Percentiles rank a stretch among this genome's conserved stretches.
These are phyloP conservation scores for Paraphaeosphaeria minitans DNA, from an alignment of 2,329 filamentous ascomycete genomes.

Conservation along the genomic window DNA sequence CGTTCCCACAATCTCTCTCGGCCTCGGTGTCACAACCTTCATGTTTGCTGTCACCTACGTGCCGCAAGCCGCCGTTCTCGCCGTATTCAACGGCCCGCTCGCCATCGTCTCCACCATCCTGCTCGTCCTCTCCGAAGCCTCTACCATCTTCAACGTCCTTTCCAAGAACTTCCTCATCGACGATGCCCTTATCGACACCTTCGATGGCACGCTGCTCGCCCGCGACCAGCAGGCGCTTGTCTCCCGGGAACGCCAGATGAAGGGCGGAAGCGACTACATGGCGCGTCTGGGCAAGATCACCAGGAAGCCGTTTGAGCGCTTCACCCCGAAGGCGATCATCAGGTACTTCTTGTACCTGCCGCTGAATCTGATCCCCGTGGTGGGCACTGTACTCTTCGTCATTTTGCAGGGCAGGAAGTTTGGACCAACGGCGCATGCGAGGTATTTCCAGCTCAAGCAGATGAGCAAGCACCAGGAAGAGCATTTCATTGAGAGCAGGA, in stretches of 20 bases:
- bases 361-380: constrained; percentile 88
- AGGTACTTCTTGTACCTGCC: constrained; percentile 85
- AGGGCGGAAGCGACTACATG: constrained; percentile 58
- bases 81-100: constrained; percentile 83
- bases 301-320: constrained; percentile 60
- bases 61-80: constrained; percentile 80
- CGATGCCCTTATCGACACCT: constrained; percentile 84
- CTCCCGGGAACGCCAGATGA: constrained; percentile 74
- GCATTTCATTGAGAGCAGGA: constrained; percentile 71
- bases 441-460: constrained; percentile 92
- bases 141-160: constrained; percentile 58
- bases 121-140: constrained; percentile 62
- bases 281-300: constrained; percentile 62
- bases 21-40: constrained; percentile 70
- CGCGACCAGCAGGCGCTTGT: constrained; percentile 67
- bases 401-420: constrained; percentile 66
- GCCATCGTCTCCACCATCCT: constrained; percentile 75
- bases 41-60: constrained; percentile 91
- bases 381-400: constrained; percentile 83
- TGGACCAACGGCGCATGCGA: constrained; percentile 59
- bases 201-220: constrained; percentile 72
- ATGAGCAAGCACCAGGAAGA: constrained; percentile 71
- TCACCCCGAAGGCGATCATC: constrained; percentile 65
- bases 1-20: constrained; percentile 69
- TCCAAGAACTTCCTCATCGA: constrained; percentile 76